Conservation (phyloP, 306 rosid species). For the Sechiopsis laciniata region DNA sequence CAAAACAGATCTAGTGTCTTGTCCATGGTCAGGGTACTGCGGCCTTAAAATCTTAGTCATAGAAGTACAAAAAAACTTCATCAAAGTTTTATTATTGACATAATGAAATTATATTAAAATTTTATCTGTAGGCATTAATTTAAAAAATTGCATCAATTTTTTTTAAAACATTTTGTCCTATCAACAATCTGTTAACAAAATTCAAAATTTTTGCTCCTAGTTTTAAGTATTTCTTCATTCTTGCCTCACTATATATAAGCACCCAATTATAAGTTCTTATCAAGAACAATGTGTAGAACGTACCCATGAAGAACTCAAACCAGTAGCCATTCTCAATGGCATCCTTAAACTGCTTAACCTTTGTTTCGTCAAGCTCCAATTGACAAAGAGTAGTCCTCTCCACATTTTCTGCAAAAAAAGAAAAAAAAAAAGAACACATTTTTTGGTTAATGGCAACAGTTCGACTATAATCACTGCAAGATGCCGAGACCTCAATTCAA, state of each 20-base stretch:
- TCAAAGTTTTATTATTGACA: background rate
- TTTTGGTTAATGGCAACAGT: background rate
- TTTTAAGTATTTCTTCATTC: background rate
- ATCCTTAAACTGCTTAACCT: conserved; percentile 80
- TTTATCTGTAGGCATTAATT: background rate
- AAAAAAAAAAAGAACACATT: background rate
- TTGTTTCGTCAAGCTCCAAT: conserved; percentile 49
- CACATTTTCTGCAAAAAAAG: conserved; percentile 55
- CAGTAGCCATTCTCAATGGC: conserved; percentile 89
- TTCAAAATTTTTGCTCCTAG: background rate
- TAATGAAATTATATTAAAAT: background rate
- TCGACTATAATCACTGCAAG: conserved; percentile 15
- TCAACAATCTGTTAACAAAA: background rate
- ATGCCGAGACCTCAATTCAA: conserved; percentile 8
- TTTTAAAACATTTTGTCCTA: background rate
- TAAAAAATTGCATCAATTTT: background rate
- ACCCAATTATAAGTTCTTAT: background rate
- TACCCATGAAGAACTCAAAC: conserved; percentile 99
- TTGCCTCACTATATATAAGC: background rate
- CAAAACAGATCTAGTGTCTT: background rate
- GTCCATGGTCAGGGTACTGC: background rate
- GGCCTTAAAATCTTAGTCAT: background rate
- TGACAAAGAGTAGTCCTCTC: conserved; percentile 60
- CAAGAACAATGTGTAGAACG: conserved; percentile 28
- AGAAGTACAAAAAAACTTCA: background rate